Evolutionary conservation across 2,329 filamentous ascomycete genomes (phyloP), one percentile per base, ranked within the genome.

Genomic region (Cladophialophora psammophila): DNA sequence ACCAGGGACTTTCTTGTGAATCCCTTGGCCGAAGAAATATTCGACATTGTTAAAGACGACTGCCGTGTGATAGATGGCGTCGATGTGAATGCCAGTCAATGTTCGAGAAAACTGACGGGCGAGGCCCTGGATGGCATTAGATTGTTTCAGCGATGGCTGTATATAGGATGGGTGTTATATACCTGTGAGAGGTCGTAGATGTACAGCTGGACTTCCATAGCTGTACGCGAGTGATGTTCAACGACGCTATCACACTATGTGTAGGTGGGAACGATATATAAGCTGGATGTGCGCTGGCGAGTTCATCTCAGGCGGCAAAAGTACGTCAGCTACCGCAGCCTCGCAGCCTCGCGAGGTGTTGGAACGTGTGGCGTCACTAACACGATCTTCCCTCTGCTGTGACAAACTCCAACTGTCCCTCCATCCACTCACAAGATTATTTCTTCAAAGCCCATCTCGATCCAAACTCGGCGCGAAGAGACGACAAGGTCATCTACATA

Each of bases 51-150:
- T 87, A 45, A 98, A 84, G 50, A 97, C 90, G 62, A 99, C 89
- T 0, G 94, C 92, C 0, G 95, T 98, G 78, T 99, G 95, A 73
- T 98, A 98, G 61, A 99, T 88, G 62, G 95, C 95, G 78, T 98
- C 94, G 58, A 97, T 92, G 60, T 90, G 88, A 1, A 84, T 86
- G 1, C 89, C 89, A 4, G 90, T 85, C 54, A 91, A 81, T 56
- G 85, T 80, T 58, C 76, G 77, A 12, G 86, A 88, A 76, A 88
- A 86, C 80, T 86, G 72, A 71, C 85, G 80, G 60, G 86, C 86
- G 71, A 88, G 80, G 72, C 85, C 85, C 84, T 87, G 66, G 52
- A 50, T 45, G 36, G 60, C 2, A 54, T 67, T 48, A 69, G 56
- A 12, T 55, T 15, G 45, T 50, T 15, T 26, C 18, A 55, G 7